Evolutionary conservation across 768 basidiomycete species (phyloP), one percentile per base, ranked within the genome.

Genomic region (Nidularia pulvinata): DNA sequence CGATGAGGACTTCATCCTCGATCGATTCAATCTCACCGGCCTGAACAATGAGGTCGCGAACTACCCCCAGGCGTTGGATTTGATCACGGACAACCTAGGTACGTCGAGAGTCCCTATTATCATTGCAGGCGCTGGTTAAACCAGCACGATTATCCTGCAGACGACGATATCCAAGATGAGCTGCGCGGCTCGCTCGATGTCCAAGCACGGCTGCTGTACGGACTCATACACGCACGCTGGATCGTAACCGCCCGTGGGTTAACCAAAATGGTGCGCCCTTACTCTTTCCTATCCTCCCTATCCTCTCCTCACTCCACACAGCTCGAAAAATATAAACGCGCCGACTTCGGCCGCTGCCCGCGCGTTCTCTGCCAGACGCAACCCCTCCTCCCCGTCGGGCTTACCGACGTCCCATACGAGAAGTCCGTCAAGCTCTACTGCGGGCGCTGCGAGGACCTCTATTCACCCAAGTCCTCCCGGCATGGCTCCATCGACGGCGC

Each of bases 351-450:
- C 30, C 91, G 97, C 46, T 99, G 97, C 72, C 97, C 97, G 3
- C 92, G 97, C 57, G 97, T 98, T 25, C 83, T 96, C 60, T 98
- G 97, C 77, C 90, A 93, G 66, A 82, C 84, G 5, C 97, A 98
- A 66, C 89, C 95, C 13, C 91, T 99, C 57, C 90, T 98, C 33
- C 97, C 97, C 13, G 93, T 98, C 57, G 97, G 97, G 14, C 86
- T 98, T 32, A 95, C 92, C 56, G 97, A 99, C 70, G 81, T 94
- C n/a, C 91, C 97, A 0, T 98, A 97, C 70, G 93, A 97, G 68
- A 99, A 98, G 74, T 95, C 94, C 33, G 96, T 98, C 67, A 99
- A 99, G 69, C 89, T 99, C 48, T 98, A 95, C 73, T 99, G 97
- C 67, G 95, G 95, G 1, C 88, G 95, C 36, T 99, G 97, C 71